Percentiles rank a stretch among this genome's conserved stretches.
These are phyloP conservation scores for Phialocephala subalpina DNA, from an alignment of 2,329 filamentous ascomycete genomes.

Conservation along the genomic window DNA sequence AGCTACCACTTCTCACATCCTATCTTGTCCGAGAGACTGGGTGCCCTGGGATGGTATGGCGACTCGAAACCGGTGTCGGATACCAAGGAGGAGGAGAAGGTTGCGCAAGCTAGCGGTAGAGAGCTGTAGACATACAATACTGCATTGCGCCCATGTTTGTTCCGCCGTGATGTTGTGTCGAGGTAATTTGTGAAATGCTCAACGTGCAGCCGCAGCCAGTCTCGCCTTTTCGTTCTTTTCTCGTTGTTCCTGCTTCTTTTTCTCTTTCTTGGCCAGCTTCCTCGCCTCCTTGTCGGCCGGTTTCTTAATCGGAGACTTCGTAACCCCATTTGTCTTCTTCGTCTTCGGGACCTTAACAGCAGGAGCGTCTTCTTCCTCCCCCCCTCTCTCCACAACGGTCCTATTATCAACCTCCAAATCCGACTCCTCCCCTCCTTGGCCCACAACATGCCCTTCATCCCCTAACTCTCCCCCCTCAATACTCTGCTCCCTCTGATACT, in stretches of 20 bases:
- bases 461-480: conserved; percentile 40
- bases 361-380: conserved; percentile 54
- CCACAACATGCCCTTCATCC: conserved; percentile 27
- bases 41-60: conserved; percentile 88
- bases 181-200: conserved; percentile 19
- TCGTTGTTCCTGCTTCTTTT: conserved; percentile 64
- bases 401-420: conserved; percentile 48
- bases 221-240: conserved; percentile 62
- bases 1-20: conserved; percentile 99
- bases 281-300: conserved; percentile 46
- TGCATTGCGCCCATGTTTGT: background rate
- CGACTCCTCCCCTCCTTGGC: conserved; percentile 51
- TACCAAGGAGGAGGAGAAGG: conserved; percentile 62
- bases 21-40: conserved; percentile 91
- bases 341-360: conserved; percentile 62
- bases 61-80: conserved; percentile 60
- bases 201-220: conserved; percentile 43
- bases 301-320: conserved; percentile 46
- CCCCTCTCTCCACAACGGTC: conserved; percentile 30
- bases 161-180: background rate
- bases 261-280: conserved; percentile 48
- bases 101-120: conserved; percentile 76
- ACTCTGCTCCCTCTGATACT: conserved; percentile 45
- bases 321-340: conserved; percentile 38
- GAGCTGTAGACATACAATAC: conserved; percentile 64